phyloP scores from a whole-genome alignment of 345 rosid genomes.

The Lenwebbia sp. region DNA sequence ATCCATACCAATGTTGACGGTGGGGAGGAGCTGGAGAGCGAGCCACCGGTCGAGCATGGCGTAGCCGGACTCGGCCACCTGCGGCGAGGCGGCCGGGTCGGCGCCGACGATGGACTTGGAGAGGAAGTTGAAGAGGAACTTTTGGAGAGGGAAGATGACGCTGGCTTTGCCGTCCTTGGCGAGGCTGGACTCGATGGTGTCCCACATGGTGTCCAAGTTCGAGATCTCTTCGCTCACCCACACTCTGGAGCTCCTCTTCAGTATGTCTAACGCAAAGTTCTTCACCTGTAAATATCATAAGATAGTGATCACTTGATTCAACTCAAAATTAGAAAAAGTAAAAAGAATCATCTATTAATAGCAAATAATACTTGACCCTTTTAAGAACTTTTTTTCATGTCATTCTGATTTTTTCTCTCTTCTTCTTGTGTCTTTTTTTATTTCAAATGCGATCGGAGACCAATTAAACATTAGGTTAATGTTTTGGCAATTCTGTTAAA shows the following conservation, averaged over 20 bases:
- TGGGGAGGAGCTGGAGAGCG: slow-evolving; percentile 54
- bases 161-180: slow-evolving; percentile 27
- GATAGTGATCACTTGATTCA: neutral
- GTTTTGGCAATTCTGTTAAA: neutral
- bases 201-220: slow-evolving; percentile 47
- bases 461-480: no score
- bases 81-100: slow-evolving; percentile 34
- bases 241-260: slow-evolving; percentile 61
- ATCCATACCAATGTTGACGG: slow-evolving; percentile 18
- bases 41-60: slow-evolving; percentile 51
- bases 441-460: no score
- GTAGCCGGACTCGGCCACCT: slow-evolving; percentile 38
- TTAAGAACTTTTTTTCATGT: neutral
- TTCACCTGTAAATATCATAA: slow-evolving; percentile 31
- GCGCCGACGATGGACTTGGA: slow-evolving; percentile 45
- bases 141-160: slow-evolving; percentile 36
- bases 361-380: no score
- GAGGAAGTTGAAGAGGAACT: slow-evolving; percentile 52
- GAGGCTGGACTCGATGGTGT: slow-evolving; percentile 32
- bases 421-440: neutral
- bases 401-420: neutral
- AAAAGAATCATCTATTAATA: neutral
- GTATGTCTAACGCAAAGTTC: slow-evolving; percentile 32
- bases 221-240: slow-evolving; percentile 39
- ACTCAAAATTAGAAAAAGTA: neutral